Base-by-base conservation (phyloP, 768 basidiomycete genomes). In the Lactarius pseudohatsudake region DNA sequence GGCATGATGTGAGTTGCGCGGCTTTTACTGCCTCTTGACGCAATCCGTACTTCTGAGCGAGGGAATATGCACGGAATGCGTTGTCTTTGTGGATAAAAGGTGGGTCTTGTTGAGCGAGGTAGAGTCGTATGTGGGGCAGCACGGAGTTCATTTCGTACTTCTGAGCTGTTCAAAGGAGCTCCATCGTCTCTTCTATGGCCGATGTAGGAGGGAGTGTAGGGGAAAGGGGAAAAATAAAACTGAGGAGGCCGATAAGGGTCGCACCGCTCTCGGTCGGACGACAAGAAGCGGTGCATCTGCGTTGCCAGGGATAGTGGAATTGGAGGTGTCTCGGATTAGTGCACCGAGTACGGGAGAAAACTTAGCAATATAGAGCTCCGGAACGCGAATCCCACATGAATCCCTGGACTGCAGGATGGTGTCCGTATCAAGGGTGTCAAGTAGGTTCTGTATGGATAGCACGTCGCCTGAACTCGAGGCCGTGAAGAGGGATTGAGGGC, bases 391-490 rank as follows among this genome's bases (percentile, higher is more conserved):
- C 9, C 76, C 69, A 4, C 77, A 75, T 4, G 76, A 78, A 63
- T 84, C 80, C 1, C 75, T 71, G 10, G 81, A 78, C 40, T 77
- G 77, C 40, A 84, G 73, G 55, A 80, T 75, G 62, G 82, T 71
- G 67, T 84, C 81, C 11, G 79, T 80, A 32, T 79, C 76, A 30
- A 60, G 72, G 54, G 78, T 75, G 68, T 81, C 73, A 75, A 83
- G 79, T 38, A 75, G 73, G 36, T 20, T 20, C 20, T n/a, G 28
- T 60, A 60, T 11, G 34, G 20, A 47, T n/a, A 43, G 20, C 3
- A n/a, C n/a, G n/a, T n/a, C 45, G 5, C 43, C 43, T 43, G 41
- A 43, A 43, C 18, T 43, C 16, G 41, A 20, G 41, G 18, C 18
- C 18, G 4, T 18, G 43, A 45, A 45, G 43, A n/a, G 43, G 43